Conservation (phyloP, 352 stramenopile species). For the Globisporangium irregulare region DNA sequence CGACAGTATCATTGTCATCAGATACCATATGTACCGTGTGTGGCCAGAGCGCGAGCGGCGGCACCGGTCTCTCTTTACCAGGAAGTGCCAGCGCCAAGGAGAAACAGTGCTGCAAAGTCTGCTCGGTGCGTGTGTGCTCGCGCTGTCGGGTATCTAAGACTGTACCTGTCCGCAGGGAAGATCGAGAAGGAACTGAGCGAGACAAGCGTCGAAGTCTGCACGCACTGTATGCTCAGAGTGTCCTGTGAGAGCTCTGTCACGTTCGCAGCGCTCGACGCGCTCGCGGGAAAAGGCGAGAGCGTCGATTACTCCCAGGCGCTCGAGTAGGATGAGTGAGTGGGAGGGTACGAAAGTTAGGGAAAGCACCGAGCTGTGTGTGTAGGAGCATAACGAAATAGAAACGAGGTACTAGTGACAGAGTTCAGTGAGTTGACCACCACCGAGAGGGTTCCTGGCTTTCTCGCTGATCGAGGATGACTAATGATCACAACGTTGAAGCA, state of each 20-base stretch:
- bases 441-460: no score
- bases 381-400: no score
- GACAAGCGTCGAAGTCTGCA: conserved; percentile 22
- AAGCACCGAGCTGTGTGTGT: no score
- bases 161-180: conserved; percentile 15
- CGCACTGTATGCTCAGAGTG: conserved; percentile 24
- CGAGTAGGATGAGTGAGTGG: no score
- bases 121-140: conserved; percentile 19
- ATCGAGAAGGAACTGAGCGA: conserved; percentile 22
- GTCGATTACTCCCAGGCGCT: neutral
- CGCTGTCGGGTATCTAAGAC: conserved; percentile 23
- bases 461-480: no score
- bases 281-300: neutral
- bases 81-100: neutral
- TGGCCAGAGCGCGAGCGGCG: neutral
- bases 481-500: no score
- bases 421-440: no score
- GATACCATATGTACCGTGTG: neutral
- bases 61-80: neutral
- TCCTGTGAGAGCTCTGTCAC: neutral
- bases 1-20: no score
- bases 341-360: no score
- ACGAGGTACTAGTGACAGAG: no score
- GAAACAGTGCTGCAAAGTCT: neutral
- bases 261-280: conserved; percentile 13